A percentile compares a stretch with the other conserved stretches of the same genome.
phyloP scores from a whole-genome alignment of 768 basidiomycete species.

The Pleurotus cornucopiae region DNA sequence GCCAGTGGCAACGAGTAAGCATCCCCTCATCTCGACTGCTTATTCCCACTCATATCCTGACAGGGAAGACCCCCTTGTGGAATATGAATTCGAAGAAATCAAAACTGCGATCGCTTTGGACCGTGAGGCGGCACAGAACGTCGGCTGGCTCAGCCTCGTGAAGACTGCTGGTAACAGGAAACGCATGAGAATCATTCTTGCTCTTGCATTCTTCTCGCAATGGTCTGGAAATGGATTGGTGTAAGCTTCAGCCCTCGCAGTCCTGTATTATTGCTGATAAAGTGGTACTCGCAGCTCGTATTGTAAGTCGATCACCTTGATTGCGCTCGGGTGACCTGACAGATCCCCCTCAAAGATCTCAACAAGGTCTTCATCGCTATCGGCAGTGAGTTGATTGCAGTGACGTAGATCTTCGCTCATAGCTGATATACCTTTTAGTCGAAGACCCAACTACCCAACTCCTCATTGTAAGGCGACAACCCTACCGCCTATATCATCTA shows the following conservation, averaged over 20 bases:
- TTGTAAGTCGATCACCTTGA: not conserved
- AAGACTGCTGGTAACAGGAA: constrained; percentile 48
- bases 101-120: constrained; percentile 10
- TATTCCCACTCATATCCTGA: not conserved
- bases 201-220: constrained; percentile 57
- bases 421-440: constrained; percentile 16
- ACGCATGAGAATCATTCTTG: constrained; percentile 53
- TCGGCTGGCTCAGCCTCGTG: constrained; percentile 43
- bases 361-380: constrained; percentile 50
- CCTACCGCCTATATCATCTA: constrained; percentile 5
- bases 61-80: constrained; percentile 51
- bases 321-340: constrained; percentile 29
- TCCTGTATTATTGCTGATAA: too few species aligned
- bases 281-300: not conserved
- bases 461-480: constrained; percentile 17
- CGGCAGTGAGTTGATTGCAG: constrained; percentile 26
- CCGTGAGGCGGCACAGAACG: constrained; percentile 29
- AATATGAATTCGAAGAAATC: constrained; percentile 63
- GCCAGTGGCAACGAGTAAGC: constrained; percentile 40
- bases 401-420: not conserved
- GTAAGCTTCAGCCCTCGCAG: constrained; percentile 32
- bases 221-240: constrained; percentile 55
- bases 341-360: constrained; percentile 38
- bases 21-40: not conserved
- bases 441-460: constrained; percentile 12